A percentile compares a stretch with the other conserved stretches of the same genome.
Evolutionary conservation across 306 rosid species (phyloP).

Genomic region (Hippophae gyantsensis): DNA sequence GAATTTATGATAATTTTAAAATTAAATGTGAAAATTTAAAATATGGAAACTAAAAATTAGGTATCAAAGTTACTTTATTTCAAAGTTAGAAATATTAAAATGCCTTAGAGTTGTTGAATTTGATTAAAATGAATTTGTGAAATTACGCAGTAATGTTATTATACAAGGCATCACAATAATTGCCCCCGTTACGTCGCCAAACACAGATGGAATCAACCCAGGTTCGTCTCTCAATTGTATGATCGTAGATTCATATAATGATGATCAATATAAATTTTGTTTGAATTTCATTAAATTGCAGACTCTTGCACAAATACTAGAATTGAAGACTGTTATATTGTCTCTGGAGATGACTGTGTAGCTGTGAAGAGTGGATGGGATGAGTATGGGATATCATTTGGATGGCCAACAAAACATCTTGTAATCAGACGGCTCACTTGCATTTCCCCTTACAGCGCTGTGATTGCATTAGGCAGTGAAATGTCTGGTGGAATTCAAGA

Average conservation of each 20-base stretch:
- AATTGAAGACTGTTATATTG: slow-evolving; percentile 44
- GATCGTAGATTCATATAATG: background rate
- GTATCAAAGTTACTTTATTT: too few relatives aligned
- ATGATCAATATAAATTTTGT: background rate
- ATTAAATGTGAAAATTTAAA: too few relatives aligned
- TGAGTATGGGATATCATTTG: slow-evolving; percentile 39
- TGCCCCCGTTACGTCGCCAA: slow-evolving; percentile 40
- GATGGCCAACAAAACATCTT: slow-evolving; percentile 35
- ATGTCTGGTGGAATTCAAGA: slow-evolving; percentile 45
- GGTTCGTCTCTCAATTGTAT: slow-evolving; percentile 11
- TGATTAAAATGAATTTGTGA: background rate
- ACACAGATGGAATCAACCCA: slow-evolving; percentile 46
- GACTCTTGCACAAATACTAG: slow-evolving; percentile 46
- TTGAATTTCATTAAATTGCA: slow-evolving; percentile 3
- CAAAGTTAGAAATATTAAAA: too few relatives aligned
- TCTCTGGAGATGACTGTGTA: slow-evolving; percentile 42
- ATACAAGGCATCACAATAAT: slow-evolving; percentile 40
- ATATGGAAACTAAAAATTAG: too few relatives aligned
- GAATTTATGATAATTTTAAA: too few relatives aligned
- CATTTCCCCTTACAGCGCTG: slow-evolving; percentile 40
- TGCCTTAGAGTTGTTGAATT: too few relatives aligned
- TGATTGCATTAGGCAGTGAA: slow-evolving; percentile 40
- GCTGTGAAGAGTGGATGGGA: slow-evolving; percentile 52
- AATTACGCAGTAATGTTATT: slow-evolving; percentile 27
- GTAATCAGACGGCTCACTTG: slow-evolving; percentile 35